Conservation (phyloP, 805 yeast genomes). For the Candida stauntonica region DNA sequence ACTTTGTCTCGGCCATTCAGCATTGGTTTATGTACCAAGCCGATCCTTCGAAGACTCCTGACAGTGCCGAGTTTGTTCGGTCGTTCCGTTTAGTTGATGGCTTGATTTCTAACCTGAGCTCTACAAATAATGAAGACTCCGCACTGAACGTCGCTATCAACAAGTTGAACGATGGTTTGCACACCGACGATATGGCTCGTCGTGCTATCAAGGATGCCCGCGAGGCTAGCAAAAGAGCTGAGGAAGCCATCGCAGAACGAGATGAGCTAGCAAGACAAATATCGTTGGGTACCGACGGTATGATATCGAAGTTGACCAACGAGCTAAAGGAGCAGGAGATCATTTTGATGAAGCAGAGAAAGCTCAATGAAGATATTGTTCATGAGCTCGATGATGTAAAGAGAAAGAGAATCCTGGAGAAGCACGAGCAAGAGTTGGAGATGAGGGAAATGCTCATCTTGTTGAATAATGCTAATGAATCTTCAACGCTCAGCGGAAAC, state of each 20-base stretch:
- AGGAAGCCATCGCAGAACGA: slow-evolving; percentile 53
- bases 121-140: slow-evolving; percentile 46
- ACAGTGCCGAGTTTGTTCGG: slow-evolving; percentile 42
- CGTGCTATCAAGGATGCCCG: slow-evolving; percentile 59
- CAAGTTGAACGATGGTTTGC: slow-evolving; percentile 61
- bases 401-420: slow-evolving; percentile 51
- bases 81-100: slow-evolving; percentile 64
- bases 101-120: slow-evolving; percentile 55
- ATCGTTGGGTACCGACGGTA: slow-evolving; percentile 72
- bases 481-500: slow-evolving; percentile 30
- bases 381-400: slow-evolving; percentile 61
- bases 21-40: slow-evolving; percentile 43
- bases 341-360: slow-evolving; percentile 53
- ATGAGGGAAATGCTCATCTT: slow-evolving; percentile 68
- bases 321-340: slow-evolving; percentile 62
- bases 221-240: slow-evolving; percentile 48
- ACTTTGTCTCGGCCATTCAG: slow-evolving; percentile 48
- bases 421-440: slow-evolving; percentile 72
- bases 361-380: slow-evolving; percentile 56
- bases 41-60: slow-evolving; percentile 38
- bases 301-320: slow-evolving; percentile 52
- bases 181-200: slow-evolving; percentile 82
- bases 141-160: slow-evolving; percentile 76
- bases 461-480: slow-evolving; percentile 42
- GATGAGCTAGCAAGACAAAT: slow-evolving; percentile 62